These are phyloP conservation scores for Eucalyptus marginata DNA, from an alignment of 345 rosid genomes.

Conservation along the genomic window DNA sequence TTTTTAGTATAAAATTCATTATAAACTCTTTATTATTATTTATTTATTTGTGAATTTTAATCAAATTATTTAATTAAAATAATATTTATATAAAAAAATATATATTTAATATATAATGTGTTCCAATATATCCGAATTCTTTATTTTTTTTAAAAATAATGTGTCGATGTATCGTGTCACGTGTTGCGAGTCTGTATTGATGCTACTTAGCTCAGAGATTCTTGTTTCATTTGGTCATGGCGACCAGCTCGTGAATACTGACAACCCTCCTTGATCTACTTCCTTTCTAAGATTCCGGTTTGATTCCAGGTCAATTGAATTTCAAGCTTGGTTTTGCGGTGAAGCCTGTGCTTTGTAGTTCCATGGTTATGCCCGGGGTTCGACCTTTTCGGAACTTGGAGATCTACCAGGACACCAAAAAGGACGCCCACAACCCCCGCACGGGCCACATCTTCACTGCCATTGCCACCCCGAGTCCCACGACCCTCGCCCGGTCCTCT, in stretches of 20 bases:
- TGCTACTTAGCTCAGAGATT: background rate
- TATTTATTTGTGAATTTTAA: no score
- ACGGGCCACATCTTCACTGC: background rate
- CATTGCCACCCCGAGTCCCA: background rate
- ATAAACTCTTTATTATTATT: no score
- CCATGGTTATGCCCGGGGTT: no score
- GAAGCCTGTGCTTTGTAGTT: background rate
- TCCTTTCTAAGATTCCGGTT: background rate
- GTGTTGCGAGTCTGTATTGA: fast-evolving
- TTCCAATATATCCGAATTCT: fast-evolving
- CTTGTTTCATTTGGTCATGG: background rate
- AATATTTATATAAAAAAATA: no score
- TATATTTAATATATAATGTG: no score
- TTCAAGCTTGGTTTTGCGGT: fast-evolving
- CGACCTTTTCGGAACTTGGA: background rate
- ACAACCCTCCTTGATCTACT: background rate
- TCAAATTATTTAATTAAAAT: no score
- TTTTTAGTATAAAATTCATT: no score
- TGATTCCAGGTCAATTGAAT: background rate
- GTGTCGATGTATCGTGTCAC: fast-evolving
- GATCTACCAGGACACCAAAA: background rate
- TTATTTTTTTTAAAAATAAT: fast-evolving
- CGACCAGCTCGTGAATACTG: fast-evolving
- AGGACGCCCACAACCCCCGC: background rate
- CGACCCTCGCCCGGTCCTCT: background rate